Conservation (phyloP, 139 green algal species). For the Pedinophyceae sp. region DNA sequence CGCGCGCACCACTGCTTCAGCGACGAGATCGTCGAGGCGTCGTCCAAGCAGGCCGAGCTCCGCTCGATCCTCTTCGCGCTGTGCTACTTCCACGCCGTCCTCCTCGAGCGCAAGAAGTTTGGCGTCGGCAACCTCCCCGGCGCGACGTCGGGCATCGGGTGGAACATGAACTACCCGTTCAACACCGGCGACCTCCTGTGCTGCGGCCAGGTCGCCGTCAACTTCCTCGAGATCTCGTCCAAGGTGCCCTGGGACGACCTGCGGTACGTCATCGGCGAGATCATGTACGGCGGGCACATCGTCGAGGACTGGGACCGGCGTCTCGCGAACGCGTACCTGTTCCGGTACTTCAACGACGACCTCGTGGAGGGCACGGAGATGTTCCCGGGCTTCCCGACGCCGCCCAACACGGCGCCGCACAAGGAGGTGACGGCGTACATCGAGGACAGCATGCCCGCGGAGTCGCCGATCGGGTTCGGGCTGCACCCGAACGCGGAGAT, state of each 20-base stretch:
- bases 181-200: conserved; percentile 77
- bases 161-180: conserved; percentile 96
- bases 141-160: conserved; percentile 53
- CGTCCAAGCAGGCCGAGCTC: conserved; percentile 67
- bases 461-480: conserved; percentile 67
- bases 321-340: conserved; percentile 57
- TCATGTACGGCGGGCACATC: conserved; percentile 92
- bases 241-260: conserved; percentile 41
- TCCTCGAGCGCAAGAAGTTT: conserved; percentile 90
- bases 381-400: conserved; percentile 52
- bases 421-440: conserved; percentile 66
- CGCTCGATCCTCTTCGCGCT: conserved; percentile 74
- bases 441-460: conserved; percentile 53
- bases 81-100: conserved; percentile 75
- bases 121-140: conserved; percentile 70
- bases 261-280: conserved; percentile 83
- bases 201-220: conserved; percentile 62
- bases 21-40: conserved; percentile 74
- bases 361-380: conserved; percentile 68
- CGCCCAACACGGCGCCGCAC: conserved; percentile 43
- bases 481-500: conserved; percentile 87
- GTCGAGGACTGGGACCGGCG: conserved; percentile 84
- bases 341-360: conserved; percentile 52
- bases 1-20: conserved; percentile 63
- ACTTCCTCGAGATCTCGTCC: conserved; percentile 78